Evolutionary conservation across 768 basidiomycete species (phyloP).

Genomic region (Leccinum aurantiacum): DNA sequence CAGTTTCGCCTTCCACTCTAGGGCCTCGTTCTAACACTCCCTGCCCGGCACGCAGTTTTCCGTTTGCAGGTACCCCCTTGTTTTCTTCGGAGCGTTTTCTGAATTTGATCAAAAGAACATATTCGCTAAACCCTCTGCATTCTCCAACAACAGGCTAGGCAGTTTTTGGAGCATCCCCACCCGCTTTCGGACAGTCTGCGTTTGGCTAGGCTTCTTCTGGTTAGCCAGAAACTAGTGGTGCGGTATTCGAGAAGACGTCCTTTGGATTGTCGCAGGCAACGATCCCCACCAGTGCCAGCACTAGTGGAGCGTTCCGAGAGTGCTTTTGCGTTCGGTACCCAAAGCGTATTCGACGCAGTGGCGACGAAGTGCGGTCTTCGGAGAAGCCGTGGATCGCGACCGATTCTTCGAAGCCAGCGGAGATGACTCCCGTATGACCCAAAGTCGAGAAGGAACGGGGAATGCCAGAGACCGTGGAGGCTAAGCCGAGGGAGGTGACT

Average conservation of each 20-base stretch:
- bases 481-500: not conserved
- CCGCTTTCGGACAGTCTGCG: slow-evolving; percentile 38
- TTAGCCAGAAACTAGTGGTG: slow-evolving; percentile 12
- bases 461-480: not conserved
- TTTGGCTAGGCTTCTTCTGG: slow-evolving; percentile 41
- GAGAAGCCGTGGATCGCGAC: slow-evolving; percentile 24
- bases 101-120: too few species aligned
- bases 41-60: too few species aligned
- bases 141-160: slow-evolving; percentile 36
- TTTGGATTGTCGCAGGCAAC: slow-evolving; percentile 15
- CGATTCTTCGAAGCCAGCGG: slow-evolving; percentile 13
- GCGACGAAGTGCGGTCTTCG: slow-evolving; percentile 16
- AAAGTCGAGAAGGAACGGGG: slow-evolving; percentile 1
- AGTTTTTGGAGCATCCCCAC: slow-evolving; percentile 27
- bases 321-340: slow-evolving; percentile 31
- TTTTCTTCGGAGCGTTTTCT: too few species aligned
- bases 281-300: slow-evolving; percentile 6
- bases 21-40: too few species aligned
- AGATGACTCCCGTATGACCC: slow-evolving; percentile 5
- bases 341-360: slow-evolving; percentile 31
- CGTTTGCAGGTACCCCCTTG: too few species aligned
- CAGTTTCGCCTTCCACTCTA: too few species aligned
- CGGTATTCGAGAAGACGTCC: slow-evolving; percentile 25
- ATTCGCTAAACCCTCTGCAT: slow-evolving; percentile 1
- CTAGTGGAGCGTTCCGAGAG: slow-evolving; percentile 35